Base-by-base conservation (phyloP, 352 stramenopile genomes). In the Globisporangium cylindrosporum region DNA sequence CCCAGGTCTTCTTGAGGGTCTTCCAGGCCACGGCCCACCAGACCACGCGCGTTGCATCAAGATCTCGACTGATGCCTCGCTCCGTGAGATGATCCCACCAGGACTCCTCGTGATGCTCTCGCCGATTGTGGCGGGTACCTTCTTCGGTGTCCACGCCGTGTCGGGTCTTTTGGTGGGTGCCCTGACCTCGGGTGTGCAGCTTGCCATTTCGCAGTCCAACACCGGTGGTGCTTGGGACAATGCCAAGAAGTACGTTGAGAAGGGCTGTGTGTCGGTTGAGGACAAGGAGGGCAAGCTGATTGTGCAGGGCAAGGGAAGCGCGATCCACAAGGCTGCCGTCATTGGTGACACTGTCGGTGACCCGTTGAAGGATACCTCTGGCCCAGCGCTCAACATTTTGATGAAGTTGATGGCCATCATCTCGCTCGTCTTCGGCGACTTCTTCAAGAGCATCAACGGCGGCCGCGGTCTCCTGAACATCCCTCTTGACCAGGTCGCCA, bases 371-470 rank as follows among this genome's bases (percentile, higher is more conserved):
- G 98, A 99, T 86, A 99, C 98, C 34, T 99, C 95, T n/a, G 98
- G 97, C 71, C 97, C 98, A 51, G 95, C 97, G 59, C 87, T 99
- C 59, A 99, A 99, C 88, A 99, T 99, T 86, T 81, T 99, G 62
- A 99, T 99, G 97, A 99, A 99, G 91, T 79, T 99, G 49, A 99
- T 99, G 96, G 97, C 97, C 68, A 99, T 99, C 68, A 97, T 99
- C 70, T 99, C 96, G 74, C 85, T 99, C 57, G 98, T 99, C 24
- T 99, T 99, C 76, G 97, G 97, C 49, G 95, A 99, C 76, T 99
- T 98, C 74, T 99, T 99, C 84, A 98, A 98, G 85, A 96, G 95
- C 72, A 98, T 98, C 84, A 99, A 99, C 81, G 79, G 88, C 68
- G 97, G 97, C 75, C 83, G 86, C 63, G 97, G 97, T 76, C 69